These are phyloP conservation scores for Scleromitrula shiraiana DNA, from an alignment of 2,329 filamentous ascomycete species.

Conservation along the genomic window DNA sequence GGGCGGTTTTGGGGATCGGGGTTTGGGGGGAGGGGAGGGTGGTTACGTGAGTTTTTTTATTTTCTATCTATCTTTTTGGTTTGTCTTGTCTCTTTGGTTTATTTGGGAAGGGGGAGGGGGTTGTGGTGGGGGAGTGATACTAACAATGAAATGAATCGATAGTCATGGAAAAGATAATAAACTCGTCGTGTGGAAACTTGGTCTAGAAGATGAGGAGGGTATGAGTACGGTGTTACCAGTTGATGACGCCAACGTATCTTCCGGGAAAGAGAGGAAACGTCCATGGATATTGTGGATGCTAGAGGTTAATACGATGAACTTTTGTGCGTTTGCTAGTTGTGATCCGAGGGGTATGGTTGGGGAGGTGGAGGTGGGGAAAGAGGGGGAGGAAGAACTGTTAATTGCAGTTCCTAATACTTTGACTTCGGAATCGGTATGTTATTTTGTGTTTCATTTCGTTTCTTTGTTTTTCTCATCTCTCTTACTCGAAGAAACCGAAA, in stretches of 20 bases:
- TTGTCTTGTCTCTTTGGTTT: neutral
- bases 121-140: neutral
- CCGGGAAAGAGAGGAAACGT: slow-evolving; percentile 39
- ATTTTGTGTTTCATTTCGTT: too few species aligned
- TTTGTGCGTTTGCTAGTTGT: slow-evolving; percentile 65
- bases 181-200: slow-evolving; percentile 75
- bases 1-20: slow-evolving; percentile 63
- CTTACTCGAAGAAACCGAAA: slow-evolving; percentile 11
- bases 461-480: neutral
- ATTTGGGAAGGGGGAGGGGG: neutral
- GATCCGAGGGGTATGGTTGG: neutral
- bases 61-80: neutral
- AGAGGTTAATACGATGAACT: slow-evolving; percentile 88
- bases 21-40: slow-evolving; percentile 66
- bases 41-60: slow-evolving; percentile 69
- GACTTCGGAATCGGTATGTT: slow-evolving; percentile 57
- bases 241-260: slow-evolving; percentile 45
- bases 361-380: neutral
- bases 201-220: slow-evolving; percentile 47
- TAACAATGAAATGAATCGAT: slow-evolving; percentile 4
- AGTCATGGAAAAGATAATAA: slow-evolving; percentile 90
- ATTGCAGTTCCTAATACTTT: slow-evolving; percentile 76
- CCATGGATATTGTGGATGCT: slow-evolving; percentile 85
- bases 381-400: slow-evolving; percentile 40
- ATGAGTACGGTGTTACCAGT: slow-evolving; percentile 66